phyloP scores from a whole-genome alignment of 2,329 filamentous ascomycete species.

The Ascosphaera aggregata region DNA sequence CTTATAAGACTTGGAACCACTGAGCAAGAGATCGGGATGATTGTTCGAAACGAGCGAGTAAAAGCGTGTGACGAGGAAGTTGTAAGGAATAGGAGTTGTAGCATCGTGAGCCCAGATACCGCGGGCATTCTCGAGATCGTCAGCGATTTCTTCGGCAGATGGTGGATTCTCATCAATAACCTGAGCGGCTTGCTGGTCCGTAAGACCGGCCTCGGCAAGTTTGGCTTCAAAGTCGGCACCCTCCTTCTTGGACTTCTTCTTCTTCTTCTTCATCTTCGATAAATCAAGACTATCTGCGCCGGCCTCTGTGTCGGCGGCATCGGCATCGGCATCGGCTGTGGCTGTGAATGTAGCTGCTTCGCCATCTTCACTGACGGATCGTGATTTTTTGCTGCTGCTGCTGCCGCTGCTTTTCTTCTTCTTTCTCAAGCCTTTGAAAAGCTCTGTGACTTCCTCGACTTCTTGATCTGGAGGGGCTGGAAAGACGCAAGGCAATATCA shows the following conservation, averaged over 20 bases:
- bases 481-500: constrained; percentile 25
- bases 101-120: constrained; percentile 77
- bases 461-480: constrained; percentile 25
- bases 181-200: constrained; percentile 32
- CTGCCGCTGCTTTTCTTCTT: constrained; percentile 49
- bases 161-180: constrained; percentile 32
- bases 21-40: constrained; percentile 85
- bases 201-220: constrained; percentile 36
- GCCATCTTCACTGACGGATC: constrained; percentile 21
- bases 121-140: constrained; percentile 64
- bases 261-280: constrained; percentile 63
- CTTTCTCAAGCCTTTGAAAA: constrained; percentile 48
- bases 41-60: constrained; percentile 86
- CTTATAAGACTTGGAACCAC: constrained; percentile 89
- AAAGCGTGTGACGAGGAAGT: constrained; percentile 70
- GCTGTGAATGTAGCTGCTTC: constrained; percentile 2
- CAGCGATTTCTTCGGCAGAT: constrained; percentile 30
- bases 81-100: constrained; percentile 57
- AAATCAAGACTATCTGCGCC: constrained; percentile 40
- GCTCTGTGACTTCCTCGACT: constrained; percentile 40
- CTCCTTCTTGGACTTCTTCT: constrained; percentile 43
- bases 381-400: constrained; percentile 28
- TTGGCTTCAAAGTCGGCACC: constrained; percentile 45
- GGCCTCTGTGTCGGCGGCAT: constrained; percentile 25
- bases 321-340: constrained; percentile 22